Percentiles rank a stretch among this genome's conserved stretches.
Conservation (phyloP, 2,329 filamentous ascomycete species). For the Xylariaceae sp. region DNA sequence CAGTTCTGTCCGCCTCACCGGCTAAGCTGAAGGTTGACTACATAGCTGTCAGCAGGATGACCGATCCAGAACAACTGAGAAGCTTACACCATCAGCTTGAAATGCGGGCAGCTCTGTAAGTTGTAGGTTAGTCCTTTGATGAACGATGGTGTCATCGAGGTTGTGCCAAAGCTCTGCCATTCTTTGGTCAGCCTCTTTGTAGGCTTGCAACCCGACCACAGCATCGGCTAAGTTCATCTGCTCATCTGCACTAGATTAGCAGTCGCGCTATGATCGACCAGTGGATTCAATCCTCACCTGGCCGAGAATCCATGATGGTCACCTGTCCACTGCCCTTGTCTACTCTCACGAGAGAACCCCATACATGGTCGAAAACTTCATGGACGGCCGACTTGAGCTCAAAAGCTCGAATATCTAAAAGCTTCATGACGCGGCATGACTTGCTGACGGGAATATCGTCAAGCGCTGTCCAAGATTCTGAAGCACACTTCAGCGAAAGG, state of each 20-base stretch:
- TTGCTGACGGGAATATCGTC: conserved; percentile 59
- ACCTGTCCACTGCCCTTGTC: conserved; percentile 56
- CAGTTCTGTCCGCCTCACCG: conserved; percentile 43
- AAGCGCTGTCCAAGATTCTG: conserved; percentile 58
- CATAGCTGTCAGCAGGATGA: conserved; percentile 15
- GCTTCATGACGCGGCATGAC: conserved; percentile 59
- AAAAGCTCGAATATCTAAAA: conserved; percentile 64
- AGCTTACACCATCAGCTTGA: conserved; percentile 39
- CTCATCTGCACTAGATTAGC: conserved; percentile 39
- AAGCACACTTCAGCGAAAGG: conserved; percentile 22
- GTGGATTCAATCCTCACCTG: conserved; percentile 39
- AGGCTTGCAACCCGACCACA: conserved; percentile 55
- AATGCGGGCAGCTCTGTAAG: conserved; percentile 38
- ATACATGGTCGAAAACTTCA: conserved; percentile 66
- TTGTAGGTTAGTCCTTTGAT: conserved; percentile 54
- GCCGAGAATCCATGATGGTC: conserved; percentile 50
- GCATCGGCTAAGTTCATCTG: conserved; percentile 54
- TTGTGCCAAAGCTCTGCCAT: conserved; percentile 61
- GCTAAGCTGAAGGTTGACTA: conserved; percentile 44
- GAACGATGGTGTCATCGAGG: conserved; percentile 59
- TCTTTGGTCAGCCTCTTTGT: conserved; percentile 59
- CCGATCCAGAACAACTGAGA: not conserved
- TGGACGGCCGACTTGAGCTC: conserved; percentile 66
- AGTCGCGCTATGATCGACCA: not conserved
- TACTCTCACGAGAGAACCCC: conserved; percentile 65